A percentile compares a stretch with the other conserved stretches of the same genome.
Conservation (phyloP, 495 filamentous ascomycete genomes). For the Echria macrotheca region DNA sequence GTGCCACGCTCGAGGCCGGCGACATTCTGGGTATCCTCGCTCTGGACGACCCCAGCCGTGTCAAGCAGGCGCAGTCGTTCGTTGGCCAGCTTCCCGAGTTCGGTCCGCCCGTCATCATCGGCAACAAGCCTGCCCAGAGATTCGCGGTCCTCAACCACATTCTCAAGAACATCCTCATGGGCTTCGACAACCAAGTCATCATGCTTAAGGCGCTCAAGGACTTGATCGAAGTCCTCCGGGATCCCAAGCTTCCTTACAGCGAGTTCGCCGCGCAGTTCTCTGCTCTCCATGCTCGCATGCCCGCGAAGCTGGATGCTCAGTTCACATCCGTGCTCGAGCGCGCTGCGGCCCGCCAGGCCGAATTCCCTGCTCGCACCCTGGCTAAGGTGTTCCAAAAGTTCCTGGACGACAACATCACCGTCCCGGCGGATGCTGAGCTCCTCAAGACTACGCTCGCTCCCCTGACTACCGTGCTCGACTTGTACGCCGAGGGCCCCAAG, state of each 20-base stretch:
- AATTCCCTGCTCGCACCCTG: conserved; percentile 91
- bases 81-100: conserved; percentile 83
- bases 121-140: conserved; percentile 86
- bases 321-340: conserved; percentile 82
- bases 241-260: conserved; percentile 88
- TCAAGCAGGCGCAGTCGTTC: conserved; percentile 98
- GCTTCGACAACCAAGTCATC: conserved; percentile 96
- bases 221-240: conserved; percentile 80
- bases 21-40: conserved; percentile 98
- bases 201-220: conserved; percentile 87
- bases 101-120: conserved; percentile 77
- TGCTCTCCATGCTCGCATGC: conserved; percentile 93
- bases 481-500: conserved; percentile 85
- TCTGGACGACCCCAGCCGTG: conserved; percentile 89
- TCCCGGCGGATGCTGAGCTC: conserved; percentile 56
- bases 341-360: conserved; percentile 64
- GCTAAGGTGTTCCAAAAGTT: conserved; percentile 79
- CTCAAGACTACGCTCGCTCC: conserved; percentile 73
- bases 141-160: conserved; percentile 73
- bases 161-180: conserved; percentile 82
- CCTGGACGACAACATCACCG: conserved; percentile 77
- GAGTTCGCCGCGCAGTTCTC: conserved; percentile 95
- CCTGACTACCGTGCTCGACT: conserved; percentile 70
- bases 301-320: conserved; percentile 77
- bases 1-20: conserved; percentile 93